A percentile compares a stretch with the other conserved stretches of the same genome.
phyloP scores from a whole-genome alignment of 148 eudicot species.

The Chenopodium berlandieri region DNA sequence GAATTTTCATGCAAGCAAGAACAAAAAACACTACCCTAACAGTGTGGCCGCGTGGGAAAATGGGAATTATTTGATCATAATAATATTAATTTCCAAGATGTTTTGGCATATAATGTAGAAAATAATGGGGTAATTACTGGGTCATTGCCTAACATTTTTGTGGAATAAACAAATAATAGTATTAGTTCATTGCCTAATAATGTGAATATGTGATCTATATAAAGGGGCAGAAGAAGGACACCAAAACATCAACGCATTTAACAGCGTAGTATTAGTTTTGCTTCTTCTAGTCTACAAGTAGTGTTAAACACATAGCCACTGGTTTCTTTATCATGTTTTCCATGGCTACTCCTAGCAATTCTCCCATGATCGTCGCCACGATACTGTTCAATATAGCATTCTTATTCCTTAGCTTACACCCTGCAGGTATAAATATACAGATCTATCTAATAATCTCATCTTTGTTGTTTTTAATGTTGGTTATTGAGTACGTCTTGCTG shows the following conservation, averaged over 20 bases:
- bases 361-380: background rate
- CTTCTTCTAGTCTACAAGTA: background rate
- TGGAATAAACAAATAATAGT: background rate
- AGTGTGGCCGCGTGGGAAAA: no score
- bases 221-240: background rate
- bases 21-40: background rate
- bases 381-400: background rate
- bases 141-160: background rate
- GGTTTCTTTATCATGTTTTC: background rate
- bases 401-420: background rate
- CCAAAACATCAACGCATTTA: background rate
- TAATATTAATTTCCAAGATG: background rate
- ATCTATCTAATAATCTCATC: no score
- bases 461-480: background rate
- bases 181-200: background rate
- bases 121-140: background rate
- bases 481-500: background rate
- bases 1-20: background rate
- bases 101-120: conserved; percentile 4
- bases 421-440: background rate
- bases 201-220: background rate
- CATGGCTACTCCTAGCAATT: background rate
- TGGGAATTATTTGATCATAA: background rate
- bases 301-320: no score
- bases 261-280: background rate